phyloP scores from a whole-genome alignment of 75 land plant species.

The Chamaecyparis obtusa region DNA sequence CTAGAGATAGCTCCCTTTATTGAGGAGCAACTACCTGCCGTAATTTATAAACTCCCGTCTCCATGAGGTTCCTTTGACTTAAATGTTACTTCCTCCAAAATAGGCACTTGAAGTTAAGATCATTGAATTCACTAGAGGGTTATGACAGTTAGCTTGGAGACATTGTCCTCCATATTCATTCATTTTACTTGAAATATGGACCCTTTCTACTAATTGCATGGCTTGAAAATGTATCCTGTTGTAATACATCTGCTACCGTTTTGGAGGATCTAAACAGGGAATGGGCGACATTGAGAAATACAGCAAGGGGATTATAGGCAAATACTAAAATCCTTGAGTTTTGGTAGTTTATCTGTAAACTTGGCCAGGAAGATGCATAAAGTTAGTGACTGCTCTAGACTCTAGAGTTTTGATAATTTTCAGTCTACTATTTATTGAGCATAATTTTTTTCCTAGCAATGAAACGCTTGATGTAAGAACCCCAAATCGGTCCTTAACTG shows the following conservation, averaged over 20 bases:
- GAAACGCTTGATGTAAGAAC: too few relatives aligned
- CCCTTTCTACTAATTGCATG: not conserved
- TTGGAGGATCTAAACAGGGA: not conserved
- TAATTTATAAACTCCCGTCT: too few relatives aligned
- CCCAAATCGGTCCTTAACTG: too few relatives aligned
- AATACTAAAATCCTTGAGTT: not conserved
- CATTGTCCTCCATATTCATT: not conserved
- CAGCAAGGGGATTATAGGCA: not conserved
- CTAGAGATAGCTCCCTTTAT: too few relatives aligned
- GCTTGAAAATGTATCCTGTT: not conserved
- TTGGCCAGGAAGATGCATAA: not conserved
- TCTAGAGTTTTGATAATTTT: not conserved
- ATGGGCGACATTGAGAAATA: not conserved
- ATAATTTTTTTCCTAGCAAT: not conserved
- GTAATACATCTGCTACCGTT: not conserved
- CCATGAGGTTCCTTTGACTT: too few relatives aligned
- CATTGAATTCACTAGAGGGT: too few relatives aligned
- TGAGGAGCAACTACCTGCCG: too few relatives aligned
- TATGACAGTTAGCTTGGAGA: not conserved
- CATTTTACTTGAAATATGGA: not conserved
- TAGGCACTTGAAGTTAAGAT: too few relatives aligned
- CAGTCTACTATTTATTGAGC: not conserved
- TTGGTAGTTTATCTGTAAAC: not conserved
- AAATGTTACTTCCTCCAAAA: too few relatives aligned
- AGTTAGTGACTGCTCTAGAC: not conserved